These are phyloP conservation scores for Alternaria triticimaculans DNA, from an alignment of 2,329 filamentous ascomycete genomes.

Conservation along the genomic window DNA sequence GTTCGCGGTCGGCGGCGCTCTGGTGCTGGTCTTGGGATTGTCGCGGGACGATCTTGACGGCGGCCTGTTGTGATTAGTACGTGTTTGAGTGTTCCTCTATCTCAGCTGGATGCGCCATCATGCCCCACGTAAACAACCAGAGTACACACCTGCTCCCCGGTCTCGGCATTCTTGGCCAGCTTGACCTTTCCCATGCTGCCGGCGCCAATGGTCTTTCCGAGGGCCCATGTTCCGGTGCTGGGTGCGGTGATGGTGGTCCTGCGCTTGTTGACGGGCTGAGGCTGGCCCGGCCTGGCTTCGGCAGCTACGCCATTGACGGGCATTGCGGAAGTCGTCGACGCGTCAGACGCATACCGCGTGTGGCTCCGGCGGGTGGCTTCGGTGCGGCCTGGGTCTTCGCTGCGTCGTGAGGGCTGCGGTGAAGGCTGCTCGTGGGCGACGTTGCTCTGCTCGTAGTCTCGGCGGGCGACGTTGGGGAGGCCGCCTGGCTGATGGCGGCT, in stretches of 20 bases:
- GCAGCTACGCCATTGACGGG: constrained; percentile 47
- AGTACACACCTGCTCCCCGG: constrained; percentile 79
- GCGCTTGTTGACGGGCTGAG: constrained; percentile 48
- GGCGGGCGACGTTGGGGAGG: constrained; percentile 63
- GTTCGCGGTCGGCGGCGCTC: constrained; percentile 75
- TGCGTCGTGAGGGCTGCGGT: constrained; percentile 56
- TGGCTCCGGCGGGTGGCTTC: constrained; percentile 61
- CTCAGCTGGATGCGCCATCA: neutral
- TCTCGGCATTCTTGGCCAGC: constrained; percentile 87
- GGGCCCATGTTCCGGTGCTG: constrained; percentile 84
- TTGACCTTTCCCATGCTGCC: constrained; percentile 99
- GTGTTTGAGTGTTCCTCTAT: neutral
- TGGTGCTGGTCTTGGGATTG: constrained; percentile 85
- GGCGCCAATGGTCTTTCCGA: constrained; percentile 96
- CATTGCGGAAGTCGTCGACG: constrained; percentile 46
- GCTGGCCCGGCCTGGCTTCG: constrained; percentile 34
- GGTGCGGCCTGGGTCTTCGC: constrained; percentile 65
- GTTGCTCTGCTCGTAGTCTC: constrained; percentile 77
- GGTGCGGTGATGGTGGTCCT: constrained; percentile 87
- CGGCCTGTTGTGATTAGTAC: constrained; percentile 66
- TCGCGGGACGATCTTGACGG: constrained; percentile 95
- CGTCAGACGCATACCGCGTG: constrained; percentile 55
- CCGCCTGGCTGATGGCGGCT: constrained; percentile 51
- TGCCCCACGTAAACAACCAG: neutral
- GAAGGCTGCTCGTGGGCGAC: constrained; percentile 62